A percentile compares a stretch with the other conserved stretches of the same genome.
Conservation (phyloP, 2,329 filamentous ascomycete species). For the Lachnellula occidentalis region DNA sequence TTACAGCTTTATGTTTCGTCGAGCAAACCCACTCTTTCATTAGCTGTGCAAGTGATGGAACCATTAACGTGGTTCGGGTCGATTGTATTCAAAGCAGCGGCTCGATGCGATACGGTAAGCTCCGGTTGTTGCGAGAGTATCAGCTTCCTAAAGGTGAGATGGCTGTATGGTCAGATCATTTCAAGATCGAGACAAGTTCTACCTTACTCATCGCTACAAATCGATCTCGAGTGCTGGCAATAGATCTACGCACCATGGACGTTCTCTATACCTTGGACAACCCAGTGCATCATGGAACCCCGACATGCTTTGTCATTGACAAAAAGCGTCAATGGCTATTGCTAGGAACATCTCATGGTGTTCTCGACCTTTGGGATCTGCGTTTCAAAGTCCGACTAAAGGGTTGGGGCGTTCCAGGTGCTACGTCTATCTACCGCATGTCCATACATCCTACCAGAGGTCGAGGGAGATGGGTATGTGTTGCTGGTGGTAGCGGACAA, state of each 20-base stretch:
- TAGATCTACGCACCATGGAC: slow-evolving; percentile 84
- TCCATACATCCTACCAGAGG: slow-evolving; percentile 73
- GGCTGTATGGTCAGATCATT: slow-evolving; percentile 89
- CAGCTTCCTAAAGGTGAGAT: slow-evolving; percentile 69
- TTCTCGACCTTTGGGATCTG: slow-evolving; percentile 91
- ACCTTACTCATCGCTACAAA: slow-evolving; percentile 83
- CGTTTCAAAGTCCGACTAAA: slow-evolving; percentile 87
- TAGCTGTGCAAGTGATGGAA: slow-evolving; percentile 84
- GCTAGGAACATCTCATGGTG: slow-evolving; percentile 85
- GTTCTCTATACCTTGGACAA: slow-evolving; percentile 77
- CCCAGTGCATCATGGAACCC: slow-evolving; percentile 83
- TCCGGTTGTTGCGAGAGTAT: slow-evolving; percentile 72
- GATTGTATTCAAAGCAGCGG: slow-evolving; percentile 53
- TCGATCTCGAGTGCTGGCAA: slow-evolving; percentile 71
- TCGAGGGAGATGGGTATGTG: slow-evolving; percentile 78
- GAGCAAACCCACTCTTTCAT: slow-evolving; percentile 93
- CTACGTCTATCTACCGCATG: slow-evolving; percentile 73
- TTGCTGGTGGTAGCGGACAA: slow-evolving; percentile 79
- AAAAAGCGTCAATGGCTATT: slow-evolving; percentile 84
- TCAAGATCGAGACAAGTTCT: slow-evolving; percentile 75
- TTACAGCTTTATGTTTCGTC: slow-evolving; percentile 82
- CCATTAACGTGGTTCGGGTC: slow-evolving; percentile 75
- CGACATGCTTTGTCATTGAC: slow-evolving; percentile 87
- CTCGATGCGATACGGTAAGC: slow-evolving; percentile 70
- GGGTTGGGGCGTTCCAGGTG: slow-evolving; percentile 81